Evolutionary conservation across 2,329 filamentous ascomycete genomes (phyloP).

Genomic region (Aspergillus fructus): DNA sequence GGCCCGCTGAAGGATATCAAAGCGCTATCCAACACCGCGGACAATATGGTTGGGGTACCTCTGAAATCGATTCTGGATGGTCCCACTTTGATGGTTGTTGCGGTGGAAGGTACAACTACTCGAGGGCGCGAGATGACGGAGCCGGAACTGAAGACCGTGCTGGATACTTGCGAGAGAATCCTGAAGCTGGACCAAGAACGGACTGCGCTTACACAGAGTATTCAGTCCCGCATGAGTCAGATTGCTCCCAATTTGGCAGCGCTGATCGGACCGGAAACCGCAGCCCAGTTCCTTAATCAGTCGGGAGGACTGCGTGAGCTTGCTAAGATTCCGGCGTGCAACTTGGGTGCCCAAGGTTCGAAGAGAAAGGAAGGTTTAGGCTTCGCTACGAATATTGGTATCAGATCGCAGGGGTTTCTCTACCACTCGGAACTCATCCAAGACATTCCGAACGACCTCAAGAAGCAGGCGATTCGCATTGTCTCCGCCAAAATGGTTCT

Average conservation of each 20-base stretch:
- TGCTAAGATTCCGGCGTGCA: conserved; percentile 90
- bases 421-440: conserved; percentile 90
- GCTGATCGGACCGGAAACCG: conserved; percentile 86
- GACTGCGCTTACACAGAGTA: conserved; percentile 82
- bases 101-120: conserved; percentile 88
- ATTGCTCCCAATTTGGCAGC: conserved; percentile 93
- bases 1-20: conserved; percentile 89
- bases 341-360: conserved; percentile 84
- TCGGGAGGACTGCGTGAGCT: conserved; percentile 85
- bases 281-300: conserved; percentile 93
- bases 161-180: conserved; percentile 81
- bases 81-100: conserved; percentile 91
- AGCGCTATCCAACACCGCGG: conserved; percentile 68
- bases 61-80: conserved; percentile 82
- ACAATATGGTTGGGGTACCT: conserved; percentile 74
- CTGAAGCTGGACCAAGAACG: conserved; percentile 87
- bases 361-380: conserved; percentile 80
- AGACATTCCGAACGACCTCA: conserved; percentile 79
- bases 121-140: conserved; percentile 74
- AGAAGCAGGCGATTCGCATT: conserved; percentile 91
- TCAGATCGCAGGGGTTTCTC: conserved; percentile 88
- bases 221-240: conserved; percentile 93
- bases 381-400: conserved; percentile 86
- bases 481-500: conserved; percentile 90
- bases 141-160: conserved; percentile 71